Evolutionary conservation across 106 monocot genomes (phyloP).

Genomic region (Dioscorea zingiberensis): DNA sequence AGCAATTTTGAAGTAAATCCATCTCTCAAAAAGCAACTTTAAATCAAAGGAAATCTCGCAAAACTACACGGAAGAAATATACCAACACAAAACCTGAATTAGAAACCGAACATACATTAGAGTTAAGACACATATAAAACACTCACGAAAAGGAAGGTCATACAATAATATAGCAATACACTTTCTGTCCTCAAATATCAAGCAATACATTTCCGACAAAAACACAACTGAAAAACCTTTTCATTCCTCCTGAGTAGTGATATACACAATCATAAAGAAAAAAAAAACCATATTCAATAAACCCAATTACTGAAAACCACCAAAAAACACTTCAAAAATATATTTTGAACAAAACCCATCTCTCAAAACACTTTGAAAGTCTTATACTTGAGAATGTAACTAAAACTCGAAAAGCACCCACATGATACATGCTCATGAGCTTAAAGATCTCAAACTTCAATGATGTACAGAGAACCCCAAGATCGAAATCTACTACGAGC

Average conservation of each 20-base stretch:
- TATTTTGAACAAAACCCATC: not conserved
- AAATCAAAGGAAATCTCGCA: too few species aligned
- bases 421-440: slow-evolving; percentile 79
- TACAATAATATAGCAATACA: not conserved
- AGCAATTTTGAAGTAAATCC: not conserved
- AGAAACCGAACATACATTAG: too few species aligned
- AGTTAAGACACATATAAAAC: not conserved
- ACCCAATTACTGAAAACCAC: not conserved
- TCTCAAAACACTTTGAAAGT: not conserved
- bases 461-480: slow-evolving; percentile 51
- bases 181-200: not conserved
- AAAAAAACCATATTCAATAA: too few species aligned
- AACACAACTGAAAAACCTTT: not conserved
- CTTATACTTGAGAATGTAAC: not conserved
- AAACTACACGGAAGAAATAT: too few species aligned
- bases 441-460: slow-evolving; percentile 58
- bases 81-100: not conserved
- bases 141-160: not conserved
- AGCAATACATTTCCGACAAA: not conserved
- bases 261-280: not conserved
- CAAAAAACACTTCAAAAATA: not conserved
- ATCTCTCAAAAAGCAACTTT: not conserved
- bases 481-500: slow-evolving; percentile 62
- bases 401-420: slow-evolving; percentile 3
- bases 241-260: too few species aligned